phyloP scores from a whole-genome alignment of 2,329 filamentous ascomycete species.

The Fusarium agapanthi region DNA sequence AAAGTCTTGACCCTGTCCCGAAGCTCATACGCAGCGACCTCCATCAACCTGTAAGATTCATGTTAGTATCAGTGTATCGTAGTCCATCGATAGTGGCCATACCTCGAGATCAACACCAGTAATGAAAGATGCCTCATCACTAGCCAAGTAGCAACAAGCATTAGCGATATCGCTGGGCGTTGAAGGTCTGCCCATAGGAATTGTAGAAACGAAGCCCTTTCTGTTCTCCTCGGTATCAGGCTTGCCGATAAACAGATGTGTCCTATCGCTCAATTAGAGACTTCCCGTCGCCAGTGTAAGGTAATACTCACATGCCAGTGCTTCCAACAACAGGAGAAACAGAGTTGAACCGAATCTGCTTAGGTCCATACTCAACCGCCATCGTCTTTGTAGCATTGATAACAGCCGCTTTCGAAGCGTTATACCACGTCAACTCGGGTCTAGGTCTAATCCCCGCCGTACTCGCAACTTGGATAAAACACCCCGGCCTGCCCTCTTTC shows the following conservation, averaged over 20 bases:
- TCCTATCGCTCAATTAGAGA: background rate
- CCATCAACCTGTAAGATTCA: background rate
- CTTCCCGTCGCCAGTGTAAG: accelerated
- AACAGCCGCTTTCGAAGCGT: constrained; percentile 73
- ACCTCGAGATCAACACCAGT: constrained; percentile 73
- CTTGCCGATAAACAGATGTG: constrained; percentile 63
- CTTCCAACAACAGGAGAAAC: constrained; percentile 74
- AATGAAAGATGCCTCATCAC: constrained; percentile 76
- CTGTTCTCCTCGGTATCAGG: constrained; percentile 70
- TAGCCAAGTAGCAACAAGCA: constrained; percentile 74
- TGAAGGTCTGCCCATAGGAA: constrained; percentile 62
- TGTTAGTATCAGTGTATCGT: background rate
- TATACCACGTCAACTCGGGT: constrained; percentile 74
- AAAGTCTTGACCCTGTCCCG: accelerated
- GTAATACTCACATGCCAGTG: constrained; percentile 12
- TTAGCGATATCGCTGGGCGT: constrained; percentile 69
- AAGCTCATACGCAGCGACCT: constrained; percentile 1
- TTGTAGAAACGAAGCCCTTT: constrained; percentile 59
- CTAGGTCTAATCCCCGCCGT: constrained; percentile 67
- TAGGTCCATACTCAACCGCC: constrained; percentile 77
- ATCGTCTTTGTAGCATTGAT: constrained; percentile 67
- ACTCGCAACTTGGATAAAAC: constrained; percentile 72
- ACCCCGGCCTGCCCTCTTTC: constrained; percentile 63
- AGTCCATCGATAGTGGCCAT: accelerated
- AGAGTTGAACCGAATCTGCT: constrained; percentile 77